phyloP scores from a whole-genome alignment of 108 stramenopile genomes.

The Bacterosira constricta region DNA sequence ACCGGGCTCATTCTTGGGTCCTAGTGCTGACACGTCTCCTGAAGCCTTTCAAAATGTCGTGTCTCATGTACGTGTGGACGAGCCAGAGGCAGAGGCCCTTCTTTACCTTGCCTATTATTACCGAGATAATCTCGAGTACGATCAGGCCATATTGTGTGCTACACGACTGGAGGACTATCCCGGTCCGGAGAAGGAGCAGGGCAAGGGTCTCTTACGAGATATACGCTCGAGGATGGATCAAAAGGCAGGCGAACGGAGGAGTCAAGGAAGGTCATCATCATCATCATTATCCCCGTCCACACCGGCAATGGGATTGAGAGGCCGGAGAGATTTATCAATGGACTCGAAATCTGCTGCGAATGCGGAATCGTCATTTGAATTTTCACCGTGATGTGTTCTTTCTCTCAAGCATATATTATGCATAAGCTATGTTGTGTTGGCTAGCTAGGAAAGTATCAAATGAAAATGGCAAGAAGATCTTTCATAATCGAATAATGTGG shows the following conservation, averaged over 20 bases:
- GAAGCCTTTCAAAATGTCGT: conserved; percentile 67
- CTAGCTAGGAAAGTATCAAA: not conserved
- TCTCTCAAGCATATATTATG: not conserved
- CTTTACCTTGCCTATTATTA: conserved; percentile 88
- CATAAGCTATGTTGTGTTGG: too few species aligned
- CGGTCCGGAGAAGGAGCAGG: conserved; percentile 95
- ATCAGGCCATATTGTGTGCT: conserved; percentile 79
- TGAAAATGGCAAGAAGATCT: not conserved
- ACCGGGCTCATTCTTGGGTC: conserved; percentile 14
- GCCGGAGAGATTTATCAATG: conserved; percentile 34
- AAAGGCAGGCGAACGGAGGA: conserved; percentile 40
- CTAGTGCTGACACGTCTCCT: conserved; percentile 27
- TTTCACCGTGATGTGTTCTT: conserved; percentile 43
- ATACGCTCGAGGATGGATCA: conserved; percentile 74
- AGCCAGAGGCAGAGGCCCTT: conserved; percentile 88
- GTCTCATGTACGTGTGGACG: conserved; percentile 77
- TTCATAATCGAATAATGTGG: conserved; percentile 5
- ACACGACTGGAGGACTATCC: conserved; percentile 90
- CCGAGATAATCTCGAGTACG: conserved; percentile 75
- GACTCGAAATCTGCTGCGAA: conserved; percentile 22
- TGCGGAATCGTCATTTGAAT: conserved; percentile 50
- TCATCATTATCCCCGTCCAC: conserved; percentile 17
- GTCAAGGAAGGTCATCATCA: conserved; percentile 43
- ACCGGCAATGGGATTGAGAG: conserved; percentile 14
- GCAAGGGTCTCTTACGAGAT: conserved; percentile 90